These are phyloP conservation scores for Pelargonium fulgidum DNA, from an alignment of 441 rosid genomes.

Conservation along the genomic window DNA sequence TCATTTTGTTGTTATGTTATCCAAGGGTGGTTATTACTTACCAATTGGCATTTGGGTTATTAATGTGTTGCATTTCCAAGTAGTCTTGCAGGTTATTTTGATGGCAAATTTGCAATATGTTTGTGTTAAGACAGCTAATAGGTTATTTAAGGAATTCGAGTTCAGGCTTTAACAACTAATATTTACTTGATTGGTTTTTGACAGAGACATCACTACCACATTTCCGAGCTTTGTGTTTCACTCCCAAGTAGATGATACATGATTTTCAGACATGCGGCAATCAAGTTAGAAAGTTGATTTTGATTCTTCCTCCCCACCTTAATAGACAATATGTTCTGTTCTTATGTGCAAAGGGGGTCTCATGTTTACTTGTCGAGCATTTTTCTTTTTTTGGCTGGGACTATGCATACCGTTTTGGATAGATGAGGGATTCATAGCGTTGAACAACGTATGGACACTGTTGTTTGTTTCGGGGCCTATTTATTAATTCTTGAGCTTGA, in stretches of 20 bases:
- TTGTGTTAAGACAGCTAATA: not conserved
- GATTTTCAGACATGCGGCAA: conserved; percentile 11
- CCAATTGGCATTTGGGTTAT: not conserved
- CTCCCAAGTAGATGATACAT: conserved; percentile 78
- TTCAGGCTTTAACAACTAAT: not conserved
- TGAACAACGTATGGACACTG: too few species aligned
- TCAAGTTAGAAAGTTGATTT: not conserved
- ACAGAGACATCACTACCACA: conserved; percentile 84
- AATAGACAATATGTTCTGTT: not conserved
- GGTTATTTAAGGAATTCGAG: not conserved
- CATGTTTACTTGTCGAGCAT: not conserved
- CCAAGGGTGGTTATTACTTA: not conserved
- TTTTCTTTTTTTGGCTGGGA: not conserved
- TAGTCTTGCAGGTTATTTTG: not conserved
- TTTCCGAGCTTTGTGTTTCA: conserved; percentile 92
- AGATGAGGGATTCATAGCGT: too few species aligned
- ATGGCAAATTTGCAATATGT: not conserved
- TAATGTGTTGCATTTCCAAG: not conserved
- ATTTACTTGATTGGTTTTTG: conserved; percentile 8
- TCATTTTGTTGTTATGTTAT: not conserved
- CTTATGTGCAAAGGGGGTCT: not conserved
- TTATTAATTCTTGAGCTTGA: too few species aligned
- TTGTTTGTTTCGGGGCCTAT: too few species aligned
- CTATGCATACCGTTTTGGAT: too few species aligned
- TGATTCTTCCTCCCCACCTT: too few species aligned